These are phyloP conservation scores for Pyrus hybrid DNA, from an alignment of 331 rosid genomes.

Conservation along the genomic window DNA sequence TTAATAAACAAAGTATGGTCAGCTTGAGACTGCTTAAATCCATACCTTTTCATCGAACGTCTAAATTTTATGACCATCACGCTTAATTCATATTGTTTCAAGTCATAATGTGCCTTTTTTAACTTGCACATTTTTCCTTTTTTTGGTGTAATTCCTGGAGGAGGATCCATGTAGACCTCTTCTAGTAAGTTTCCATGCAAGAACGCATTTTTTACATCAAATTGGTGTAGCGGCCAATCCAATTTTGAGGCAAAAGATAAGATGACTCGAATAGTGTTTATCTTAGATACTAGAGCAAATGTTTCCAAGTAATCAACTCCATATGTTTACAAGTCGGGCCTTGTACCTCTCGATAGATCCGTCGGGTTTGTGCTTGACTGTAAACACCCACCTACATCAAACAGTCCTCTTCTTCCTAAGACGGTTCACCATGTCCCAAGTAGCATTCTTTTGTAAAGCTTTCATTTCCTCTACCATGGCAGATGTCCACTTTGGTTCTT, in stretches of 20 bases:
- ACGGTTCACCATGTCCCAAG: not conserved
- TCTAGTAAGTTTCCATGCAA: not conserved
- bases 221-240: not conserved
- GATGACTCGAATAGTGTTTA: not conserved
- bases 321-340: not conserved
- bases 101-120: not conserved
- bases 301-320: not conserved
- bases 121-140: not conserved
- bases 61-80: too few relatives aligned
- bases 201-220: not conserved
- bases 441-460: not conserved
- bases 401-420: not conserved
- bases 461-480: not conserved
- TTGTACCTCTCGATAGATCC: not conserved
- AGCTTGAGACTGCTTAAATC: not conserved
- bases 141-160: not conserved
- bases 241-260: not conserved
- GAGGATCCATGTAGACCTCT: not conserved
- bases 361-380: not conserved
- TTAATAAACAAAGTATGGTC: not conserved
- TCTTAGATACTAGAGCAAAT: not conserved
- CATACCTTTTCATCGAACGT: too few relatives aligned
- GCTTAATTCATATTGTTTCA: too few relatives aligned
- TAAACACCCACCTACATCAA: not conserved
- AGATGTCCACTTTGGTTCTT: not conserved